Base-by-base conservation (phyloP, 2,329 filamentous ascomycete genomes). In the Trichoderma sp. region DNA sequence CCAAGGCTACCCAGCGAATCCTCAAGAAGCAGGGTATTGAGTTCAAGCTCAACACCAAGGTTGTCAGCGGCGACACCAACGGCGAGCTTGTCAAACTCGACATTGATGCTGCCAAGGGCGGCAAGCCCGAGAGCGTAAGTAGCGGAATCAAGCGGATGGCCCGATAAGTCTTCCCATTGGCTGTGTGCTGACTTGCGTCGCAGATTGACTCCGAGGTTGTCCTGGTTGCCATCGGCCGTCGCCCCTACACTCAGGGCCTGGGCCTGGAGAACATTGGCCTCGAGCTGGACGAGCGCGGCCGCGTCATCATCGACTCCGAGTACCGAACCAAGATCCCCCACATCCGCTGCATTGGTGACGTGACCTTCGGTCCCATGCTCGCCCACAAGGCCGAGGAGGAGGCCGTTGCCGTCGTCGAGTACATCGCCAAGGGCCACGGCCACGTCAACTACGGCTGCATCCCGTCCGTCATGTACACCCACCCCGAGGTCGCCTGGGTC, bases 331-430 rank as follows among this genome's bases (percentile, higher is more conserved):
- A 97, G 84, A 83, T 95, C 71, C 91, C 93, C 55, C 95, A 99
- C 83, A 97, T 99, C 78, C 93, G 95, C 73, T 95, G 94, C 74
- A 90, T 98, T 71, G 95, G 95, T 75, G 95, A 98, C 79, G 91
- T 88, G 76, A 99, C 95, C 54, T 99, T 99, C 78, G 95, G 95
- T 10, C 93, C 93, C 75, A 99, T 99, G 95, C 89, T 99, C 74
- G 95, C 95, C 63, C 95, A 99, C 87, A 99, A 99, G 87, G 95
- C 95, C 59, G 95, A 99, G 81, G 95, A 99, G 81, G 95, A 99
- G 82, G 95, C 87, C 67, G 93, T 98, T 69, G 95, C 95, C 39
- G 94, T 90, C 65, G 85, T 98, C 68, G 95, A 99, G 81, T 98
- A 93, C 84, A 95, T 99, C 80, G 94, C 92, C 83, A 98, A 98